Evolutionary conservation across 768 basidiomycete species (phyloP).

Genomic region (Aureoboletus auriporus): DNA sequence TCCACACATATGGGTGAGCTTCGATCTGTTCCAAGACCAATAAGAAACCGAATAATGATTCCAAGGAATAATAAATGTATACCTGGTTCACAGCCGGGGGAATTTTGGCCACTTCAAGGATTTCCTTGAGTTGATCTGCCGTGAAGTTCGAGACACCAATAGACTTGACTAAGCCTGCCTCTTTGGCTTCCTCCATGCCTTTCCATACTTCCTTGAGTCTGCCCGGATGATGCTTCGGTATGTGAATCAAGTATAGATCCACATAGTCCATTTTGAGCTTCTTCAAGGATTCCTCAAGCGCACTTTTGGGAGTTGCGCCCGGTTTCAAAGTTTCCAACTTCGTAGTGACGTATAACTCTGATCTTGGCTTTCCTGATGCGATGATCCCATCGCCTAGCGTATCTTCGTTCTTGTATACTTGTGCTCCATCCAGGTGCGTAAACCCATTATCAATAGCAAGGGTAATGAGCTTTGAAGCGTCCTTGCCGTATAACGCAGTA

Average conservation of each 20-base stretch:
- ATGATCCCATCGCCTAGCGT: conserved; percentile 48
- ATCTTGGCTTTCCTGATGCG: conserved; percentile 47
- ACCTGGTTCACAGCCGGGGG: conserved; percentile 55
- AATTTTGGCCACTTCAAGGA: conserved; percentile 42
- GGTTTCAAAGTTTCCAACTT: conserved; percentile 38
- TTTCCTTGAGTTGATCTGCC: conserved; percentile 37
- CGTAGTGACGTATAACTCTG: conserved; percentile 59
- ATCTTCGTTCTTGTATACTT: conserved; percentile 54
- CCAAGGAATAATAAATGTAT: not conserved
- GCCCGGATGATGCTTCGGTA: conserved; percentile 35
- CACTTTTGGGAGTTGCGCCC: conserved; percentile 44
- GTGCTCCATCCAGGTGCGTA: conserved; percentile 63
- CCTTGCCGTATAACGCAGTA: conserved; percentile 44
- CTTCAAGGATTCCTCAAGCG: conserved; percentile 49
- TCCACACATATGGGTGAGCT: conserved; percentile 50
- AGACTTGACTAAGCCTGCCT: conserved; percentile 36
- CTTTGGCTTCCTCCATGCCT: conserved; percentile 54
- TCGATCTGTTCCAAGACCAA: conserved; percentile 37
- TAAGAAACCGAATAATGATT: not conserved
- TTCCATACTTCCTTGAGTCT: conserved; percentile 53
- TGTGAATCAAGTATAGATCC: conserved; percentile 64
- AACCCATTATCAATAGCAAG: conserved; percentile 54
- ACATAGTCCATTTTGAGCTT: conserved; percentile 53
- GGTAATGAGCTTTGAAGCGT: conserved; percentile 37
- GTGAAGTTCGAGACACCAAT: conserved; percentile 59